Percentiles rank a stretch among this genome's conserved stretches.
Evolutionary conservation across 1,284 basidiomycete genomes (phyloP).

Genomic region (Pseudozyma hubeiensis): DNA sequence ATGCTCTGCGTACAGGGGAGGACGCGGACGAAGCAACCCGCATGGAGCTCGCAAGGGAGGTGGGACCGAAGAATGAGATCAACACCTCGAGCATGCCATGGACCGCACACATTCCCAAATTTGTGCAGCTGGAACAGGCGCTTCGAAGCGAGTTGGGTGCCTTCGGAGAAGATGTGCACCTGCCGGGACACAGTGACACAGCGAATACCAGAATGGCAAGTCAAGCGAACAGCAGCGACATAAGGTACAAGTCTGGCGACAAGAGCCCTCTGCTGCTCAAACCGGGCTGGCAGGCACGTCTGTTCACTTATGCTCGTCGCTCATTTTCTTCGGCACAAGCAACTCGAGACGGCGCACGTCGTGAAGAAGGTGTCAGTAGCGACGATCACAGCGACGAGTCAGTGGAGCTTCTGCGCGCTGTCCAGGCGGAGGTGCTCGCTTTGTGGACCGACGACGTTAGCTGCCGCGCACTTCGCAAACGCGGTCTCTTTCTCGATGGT

Average conservation of each 20-base stretch:
- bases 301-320: slow-evolving; percentile 31
- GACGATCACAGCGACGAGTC: slow-evolving; percentile 7
- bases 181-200: background rate
- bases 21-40: background rate
- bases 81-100: slow-evolving; percentile 16
- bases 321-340: slow-evolving; percentile 12
- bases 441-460: slow-evolving; percentile 22
- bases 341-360: background rate
- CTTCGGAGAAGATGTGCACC: slow-evolving; percentile 19
- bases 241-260: slow-evolving; percentile 2
- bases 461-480: slow-evolving; percentile 21
- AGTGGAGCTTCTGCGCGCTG: background rate
- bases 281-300: slow-evolving; percentile 47
- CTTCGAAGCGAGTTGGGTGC: slow-evolving; percentile 29
- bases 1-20: background rate
- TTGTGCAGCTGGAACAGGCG: slow-evolving; percentile 14
- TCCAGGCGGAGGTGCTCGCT: slow-evolving; percentile 11
- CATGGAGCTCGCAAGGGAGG: background rate
- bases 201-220: background rate
- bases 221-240: background rate
- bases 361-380: background rate
- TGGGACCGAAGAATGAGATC: slow-evolving; percentile 13
- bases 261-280: slow-evolving; percentile 25
- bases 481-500: slow-evolving; percentile 22
- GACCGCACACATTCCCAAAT: slow-evolving; percentile 3